phyloP scores from a whole-genome alignment of 2,329 filamentous ascomycete genomes.

The Apiospora sp. region DNA sequence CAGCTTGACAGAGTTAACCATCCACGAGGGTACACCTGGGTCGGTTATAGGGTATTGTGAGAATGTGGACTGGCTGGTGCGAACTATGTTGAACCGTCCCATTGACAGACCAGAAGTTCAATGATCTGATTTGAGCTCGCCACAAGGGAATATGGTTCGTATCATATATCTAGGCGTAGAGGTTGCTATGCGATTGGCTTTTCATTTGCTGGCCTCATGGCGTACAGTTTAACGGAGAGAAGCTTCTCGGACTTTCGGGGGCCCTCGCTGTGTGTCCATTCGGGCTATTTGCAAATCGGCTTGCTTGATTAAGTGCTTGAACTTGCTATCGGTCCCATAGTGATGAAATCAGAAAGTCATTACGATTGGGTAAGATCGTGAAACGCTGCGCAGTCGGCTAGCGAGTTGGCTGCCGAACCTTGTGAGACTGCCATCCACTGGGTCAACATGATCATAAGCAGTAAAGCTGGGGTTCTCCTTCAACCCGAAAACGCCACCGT shows the following conservation, averaged over 20 bases:
- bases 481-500: slow-evolving; percentile 68
- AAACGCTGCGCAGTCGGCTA: not conserved
- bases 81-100: no score
- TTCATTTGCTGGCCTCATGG: slow-evolving; percentile 62
- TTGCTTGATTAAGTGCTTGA: slow-evolving; percentile 71
- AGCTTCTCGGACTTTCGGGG: slow-evolving; percentile 54
- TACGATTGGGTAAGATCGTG: no score
- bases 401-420: slow-evolving; percentile 49
- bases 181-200: not conserved
- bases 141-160: no score
- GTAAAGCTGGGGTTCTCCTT: slow-evolving; percentile 79
- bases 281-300: slow-evolving; percentile 74
- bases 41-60: no score
- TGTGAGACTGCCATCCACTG: slow-evolving; percentile 79
- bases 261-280: slow-evolving; percentile 72
- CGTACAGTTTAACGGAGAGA: slow-evolving; percentile 81
- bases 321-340: slow-evolving; percentile 66
- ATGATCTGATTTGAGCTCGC: no score
- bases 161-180: not conserved
- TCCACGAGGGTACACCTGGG: no score
- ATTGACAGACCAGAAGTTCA: no score
- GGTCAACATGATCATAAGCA: slow-evolving; percentile 75
- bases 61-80: no score
- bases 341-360: not conserved
- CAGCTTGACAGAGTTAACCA: no score